Percentiles rank a stretch among this genome's conserved stretches.
Conservation (phyloP, 2,329 filamentous ascomycete species). For the Exophiala bonariae region DNA sequence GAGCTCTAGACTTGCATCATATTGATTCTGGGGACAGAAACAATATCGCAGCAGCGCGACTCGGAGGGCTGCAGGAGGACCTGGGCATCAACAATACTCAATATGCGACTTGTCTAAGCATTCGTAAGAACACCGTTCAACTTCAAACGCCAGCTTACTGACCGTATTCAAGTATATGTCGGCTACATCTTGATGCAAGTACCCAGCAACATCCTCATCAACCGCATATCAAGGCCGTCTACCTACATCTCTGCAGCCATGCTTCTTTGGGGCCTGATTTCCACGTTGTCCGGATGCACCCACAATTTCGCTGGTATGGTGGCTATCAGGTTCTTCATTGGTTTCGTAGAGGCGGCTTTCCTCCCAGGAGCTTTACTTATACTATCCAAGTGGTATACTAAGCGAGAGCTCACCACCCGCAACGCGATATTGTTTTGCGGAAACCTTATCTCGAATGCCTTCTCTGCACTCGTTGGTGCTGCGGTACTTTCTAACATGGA, state of each 20-base stretch:
- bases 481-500: conserved; percentile 2
- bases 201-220: conserved; percentile 65
- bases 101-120: conserved; percentile 41
- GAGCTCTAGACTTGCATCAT: no score
- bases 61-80: conserved; percentile 52
- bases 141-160: no score
- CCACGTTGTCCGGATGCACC: conserved; percentile 49
- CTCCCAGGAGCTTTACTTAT: conserved; percentile 66
- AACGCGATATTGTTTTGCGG: conserved; percentile 61
- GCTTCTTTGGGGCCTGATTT: conserved; percentile 66
- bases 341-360: conserved; percentile 67
- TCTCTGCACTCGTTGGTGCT: background rate
- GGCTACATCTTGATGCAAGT: conserved; percentile 71
- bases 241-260: conserved; percentile 66
- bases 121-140: no score
- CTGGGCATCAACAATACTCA: conserved; percentile 29
- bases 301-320: conserved; percentile 61
- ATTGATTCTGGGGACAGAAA: no score
- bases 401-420: conserved; percentile 46
- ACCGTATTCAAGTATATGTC: no score
- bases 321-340: conserved; percentile 67
- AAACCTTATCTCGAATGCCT: conserved; percentile 58
- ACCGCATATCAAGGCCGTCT: conserved; percentile 66
- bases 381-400: no score
- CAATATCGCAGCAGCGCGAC: conserved; percentile 56